Evolutionary conservation across 371 early-diverging fungal species (phyloP), one percentile per base, ranked within the genome.

Genomic region (Entomophthora muscae): DNA sequence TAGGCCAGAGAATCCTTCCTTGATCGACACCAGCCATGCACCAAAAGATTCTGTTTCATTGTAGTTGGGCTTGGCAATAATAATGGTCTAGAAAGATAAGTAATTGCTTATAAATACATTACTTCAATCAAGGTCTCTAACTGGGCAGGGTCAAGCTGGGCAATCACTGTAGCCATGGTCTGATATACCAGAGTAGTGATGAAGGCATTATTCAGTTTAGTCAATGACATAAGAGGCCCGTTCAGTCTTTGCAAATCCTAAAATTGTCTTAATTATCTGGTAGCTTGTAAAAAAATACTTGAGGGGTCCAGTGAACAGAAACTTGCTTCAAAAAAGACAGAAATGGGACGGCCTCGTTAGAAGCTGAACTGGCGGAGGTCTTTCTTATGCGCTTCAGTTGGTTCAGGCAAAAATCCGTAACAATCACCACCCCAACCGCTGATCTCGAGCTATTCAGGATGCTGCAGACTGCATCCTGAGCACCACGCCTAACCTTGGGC

Each of bases 401-500:
- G 52, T 78, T 73, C 23, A 85, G 67, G 57, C 85, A 79, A 62
- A 85, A 90, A 32, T 90, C 88, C 27, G 87, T 80, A 3, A 84
- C 80, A 62, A 79, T 75, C 55, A 73, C 68, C 32, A 88, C 83
- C 31, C 86, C 88, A 21, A 79, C 74, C 17, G 91, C 90, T 27
- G 88, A 80, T 33, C 93, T 91, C 26, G 86, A 86, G 53, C 73
- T 72, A 1, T 77, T 72, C 33, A 93, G 71, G 52, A 94, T 77
- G 23, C 72, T 71, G 30, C 77, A 74, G 54, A 88, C 78, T 12
- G 87, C 89, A 62, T 92, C 93, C 66, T 88, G 91, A 27, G 93
- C 93, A 62, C 84, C 75, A 74, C 86, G 86, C 28, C 94, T 81
- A 52, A 93, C 87, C 79, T 93, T 93, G 53, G 94, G 92, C 42